These are phyloP conservation scores for Zymoseptoria pseudotritici DNA, from an alignment of 2,329 filamentous ascomycete species.

Conservation along the genomic window DNA sequence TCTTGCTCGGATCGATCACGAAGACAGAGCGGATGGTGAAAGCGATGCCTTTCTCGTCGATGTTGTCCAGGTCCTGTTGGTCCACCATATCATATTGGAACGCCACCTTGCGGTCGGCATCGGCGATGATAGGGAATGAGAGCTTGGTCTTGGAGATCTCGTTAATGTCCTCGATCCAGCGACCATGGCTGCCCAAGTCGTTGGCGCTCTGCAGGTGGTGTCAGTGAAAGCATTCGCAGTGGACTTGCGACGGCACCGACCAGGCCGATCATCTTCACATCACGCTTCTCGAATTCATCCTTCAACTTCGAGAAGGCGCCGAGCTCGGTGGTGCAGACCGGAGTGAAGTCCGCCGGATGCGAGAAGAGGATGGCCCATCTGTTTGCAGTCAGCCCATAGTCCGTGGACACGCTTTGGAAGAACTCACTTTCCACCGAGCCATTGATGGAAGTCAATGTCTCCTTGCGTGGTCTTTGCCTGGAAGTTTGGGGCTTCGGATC, in stretches of 20 bases:
- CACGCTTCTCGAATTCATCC: constrained; percentile 77
- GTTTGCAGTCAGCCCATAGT: background rate
- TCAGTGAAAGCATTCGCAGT: background rate
- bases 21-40: constrained; percentile 61
- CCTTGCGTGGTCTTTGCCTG: constrained; percentile 69
- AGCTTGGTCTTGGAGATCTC: constrained; percentile 44
- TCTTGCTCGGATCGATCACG: constrained; percentile 59
- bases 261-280: constrained; percentile 85
- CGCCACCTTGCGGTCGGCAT: constrained; percentile 47
- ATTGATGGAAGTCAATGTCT: constrained; percentile 75
- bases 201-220: constrained; percentile 60
- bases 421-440: constrained; percentile 60
- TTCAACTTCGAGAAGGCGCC: constrained; percentile 86
- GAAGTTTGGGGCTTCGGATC: constrained; percentile 67
- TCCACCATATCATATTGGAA: constrained; percentile 48
- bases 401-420: background rate
- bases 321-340: constrained; percentile 92
- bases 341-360: constrained; percentile 82
- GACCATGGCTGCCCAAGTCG: constrained; percentile 67
- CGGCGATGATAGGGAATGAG: constrained; percentile 47
- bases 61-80: constrained; percentile 51
- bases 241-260: constrained; percentile 26
- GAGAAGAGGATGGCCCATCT: constrained; percentile 70
- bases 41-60: constrained; percentile 49
- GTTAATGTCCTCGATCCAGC: constrained; percentile 44